Evolutionary conservation across 1,139 yeast species (phyloP).

Genomic region (Candida buenavistaensis): DNA sequence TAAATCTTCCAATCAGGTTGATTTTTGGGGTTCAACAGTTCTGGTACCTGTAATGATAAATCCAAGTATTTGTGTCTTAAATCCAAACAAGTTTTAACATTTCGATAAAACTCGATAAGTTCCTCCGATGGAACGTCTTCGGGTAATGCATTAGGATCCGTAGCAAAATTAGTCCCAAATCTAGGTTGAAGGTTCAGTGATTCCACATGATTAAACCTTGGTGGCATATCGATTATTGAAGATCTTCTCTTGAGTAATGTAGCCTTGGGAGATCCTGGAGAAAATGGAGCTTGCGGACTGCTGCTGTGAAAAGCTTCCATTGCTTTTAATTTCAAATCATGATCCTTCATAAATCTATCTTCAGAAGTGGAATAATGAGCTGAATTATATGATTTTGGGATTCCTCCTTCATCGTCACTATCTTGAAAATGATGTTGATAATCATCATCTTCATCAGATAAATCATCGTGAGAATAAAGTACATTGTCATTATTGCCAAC

Average conservation of each 20-base stretch:
- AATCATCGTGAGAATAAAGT: slow-evolving; percentile 5
- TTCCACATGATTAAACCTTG: slow-evolving; percentile 18
- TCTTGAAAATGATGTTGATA: slow-evolving; percentile 17
- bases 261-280: slow-evolving; percentile 14
- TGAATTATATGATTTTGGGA: slow-evolving; percentile 37
- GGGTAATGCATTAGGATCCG: slow-evolving; percentile 54
- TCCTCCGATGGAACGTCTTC: slow-evolving; percentile 71
- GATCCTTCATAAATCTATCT: slow-evolving; percentile 64
- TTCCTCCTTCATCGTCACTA: slow-evolving; percentile 30
- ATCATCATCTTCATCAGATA: slow-evolving; percentile 31
- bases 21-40: slow-evolving; percentile 82
- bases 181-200: slow-evolving; percentile 11
- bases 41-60: slow-evolving; percentile 65
- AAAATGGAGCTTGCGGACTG: slow-evolving; percentile 8
- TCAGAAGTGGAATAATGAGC: slow-evolving; percentile 68
- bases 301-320: slow-evolving; percentile 47
- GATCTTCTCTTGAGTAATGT: slow-evolving; percentile 46
- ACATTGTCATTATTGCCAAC: slow-evolving; percentile 3
- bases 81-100: slow-evolving; percentile 71
- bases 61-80: slow-evolving; percentile 75
- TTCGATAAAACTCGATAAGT: slow-evolving; percentile 65
- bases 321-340: slow-evolving; percentile 70
- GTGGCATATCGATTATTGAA: slow-evolving; percentile 53
- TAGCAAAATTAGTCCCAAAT: slow-evolving; percentile 14
- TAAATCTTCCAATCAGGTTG: slow-evolving; percentile 69